These are phyloP conservation scores for Acacia concinna DNA, from an alignment of 331 rosid species.

Conservation along the genomic window DNA sequence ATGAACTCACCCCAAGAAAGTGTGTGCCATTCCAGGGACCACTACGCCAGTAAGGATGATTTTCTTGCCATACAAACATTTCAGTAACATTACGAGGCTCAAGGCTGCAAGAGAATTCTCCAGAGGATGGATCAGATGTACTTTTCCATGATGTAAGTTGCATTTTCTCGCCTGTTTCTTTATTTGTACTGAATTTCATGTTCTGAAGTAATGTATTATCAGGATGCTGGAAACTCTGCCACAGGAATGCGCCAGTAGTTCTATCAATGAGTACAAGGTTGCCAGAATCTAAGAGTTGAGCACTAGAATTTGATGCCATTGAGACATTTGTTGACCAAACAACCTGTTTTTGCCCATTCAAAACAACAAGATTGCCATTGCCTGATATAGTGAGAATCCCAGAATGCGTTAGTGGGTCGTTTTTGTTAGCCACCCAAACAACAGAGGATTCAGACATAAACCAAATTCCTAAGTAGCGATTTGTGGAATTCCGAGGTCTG, in stretches of 20 bases:
- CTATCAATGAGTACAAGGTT: not conserved
- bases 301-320: constrained; percentile 3
- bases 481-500: constrained; percentile 24
- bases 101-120: no score
- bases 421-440: constrained; percentile 34
- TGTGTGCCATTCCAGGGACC: constrained; percentile 39
- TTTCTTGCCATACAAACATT: constrained; percentile 24
- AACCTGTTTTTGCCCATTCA: constrained; percentile 17
- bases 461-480: constrained; percentile 36
- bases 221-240: no score
- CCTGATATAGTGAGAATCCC: constrained; percentile 5
- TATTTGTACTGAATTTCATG: no score
- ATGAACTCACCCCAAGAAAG: not conserved
- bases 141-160: no score
- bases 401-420: constrained; percentile 23
- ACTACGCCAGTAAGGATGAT: not conserved
- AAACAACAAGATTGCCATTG: constrained; percentile 21
- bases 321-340: constrained; percentile 35
- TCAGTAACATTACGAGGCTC: not conserved
- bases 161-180: no score
- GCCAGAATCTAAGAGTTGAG: not conserved
- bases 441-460: constrained; percentile 4
- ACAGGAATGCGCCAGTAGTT: no score
- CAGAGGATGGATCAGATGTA: no score
- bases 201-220: no score